These are phyloP conservation scores for Xylaria intraflava DNA, from an alignment of 495 filamentous ascomycete genomes.

Conservation along the genomic window DNA sequence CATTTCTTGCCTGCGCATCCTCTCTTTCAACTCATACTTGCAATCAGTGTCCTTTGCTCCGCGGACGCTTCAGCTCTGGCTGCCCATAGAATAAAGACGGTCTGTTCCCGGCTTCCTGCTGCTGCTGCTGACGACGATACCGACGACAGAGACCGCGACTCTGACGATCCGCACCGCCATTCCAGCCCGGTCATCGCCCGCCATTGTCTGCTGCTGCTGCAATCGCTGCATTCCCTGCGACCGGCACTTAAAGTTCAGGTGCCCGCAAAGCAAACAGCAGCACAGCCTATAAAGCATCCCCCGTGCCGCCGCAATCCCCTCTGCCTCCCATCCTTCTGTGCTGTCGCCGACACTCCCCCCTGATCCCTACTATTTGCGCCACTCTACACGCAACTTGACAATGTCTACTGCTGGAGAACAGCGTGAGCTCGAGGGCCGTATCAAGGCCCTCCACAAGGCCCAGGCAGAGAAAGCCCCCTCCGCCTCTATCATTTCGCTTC, in stretches of 20 bases:
- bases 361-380: not conserved
- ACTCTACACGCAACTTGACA: not conserved
- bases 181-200: not conserved
- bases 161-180: not conserved
- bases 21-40: no score
- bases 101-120: no score
- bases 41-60: no score
- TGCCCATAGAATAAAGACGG: no score
- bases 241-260: no score
- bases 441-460: constrained; percentile 72
- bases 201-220: not conserved
- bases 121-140: not conserved
- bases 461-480: constrained; percentile 59
- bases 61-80: no score
- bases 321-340: not conserved
- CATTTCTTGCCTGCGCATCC: no score
- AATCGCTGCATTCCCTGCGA: no score
- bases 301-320: not conserved
- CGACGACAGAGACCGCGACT: not conserved
- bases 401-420: constrained; percentile 50
- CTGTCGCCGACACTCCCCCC: not conserved
- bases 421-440: constrained; percentile 66
- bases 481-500: constrained; percentile 55
- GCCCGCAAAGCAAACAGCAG: not conserved
- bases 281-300: not conserved